phyloP scores from a whole-genome alignment of 73 alveolate genomes.

The Tetrahymena malaccensis region DNA sequence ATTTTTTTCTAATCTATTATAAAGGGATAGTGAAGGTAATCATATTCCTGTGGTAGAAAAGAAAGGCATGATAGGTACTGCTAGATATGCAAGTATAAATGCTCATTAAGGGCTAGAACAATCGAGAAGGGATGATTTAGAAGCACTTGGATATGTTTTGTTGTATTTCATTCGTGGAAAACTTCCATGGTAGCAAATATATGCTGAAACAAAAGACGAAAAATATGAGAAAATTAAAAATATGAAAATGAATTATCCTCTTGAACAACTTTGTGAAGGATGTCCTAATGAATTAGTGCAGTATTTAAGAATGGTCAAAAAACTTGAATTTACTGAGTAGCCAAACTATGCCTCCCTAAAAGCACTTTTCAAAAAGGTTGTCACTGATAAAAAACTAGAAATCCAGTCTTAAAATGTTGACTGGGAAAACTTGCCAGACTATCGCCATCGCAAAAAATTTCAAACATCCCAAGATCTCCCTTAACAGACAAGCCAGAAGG shows the following conservation, averaged over 20 bases:
- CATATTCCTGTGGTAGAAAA: constrained; percentile 57
- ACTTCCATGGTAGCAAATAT: constrained; percentile 60
- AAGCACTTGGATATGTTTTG: constrained; percentile 53
- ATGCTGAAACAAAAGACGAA: constrained; percentile 58
- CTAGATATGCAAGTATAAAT: constrained; percentile 63
- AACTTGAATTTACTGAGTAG: constrained; percentile 64
- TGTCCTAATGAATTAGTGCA: constrained; percentile 61
- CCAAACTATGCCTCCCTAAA: constrained; percentile 43
- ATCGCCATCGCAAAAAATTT: not conserved
- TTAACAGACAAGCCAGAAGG: not conserved
- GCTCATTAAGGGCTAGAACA: constrained; percentile 62
- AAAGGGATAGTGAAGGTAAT: constrained; percentile 60
- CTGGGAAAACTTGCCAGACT: not conserved
- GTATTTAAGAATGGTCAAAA: constrained; percentile 53
- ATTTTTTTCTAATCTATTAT: not conserved
- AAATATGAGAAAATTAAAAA: constrained; percentile 66
- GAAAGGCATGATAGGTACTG: constrained; percentile 69
- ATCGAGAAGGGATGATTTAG: constrained; percentile 73
- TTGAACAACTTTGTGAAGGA: constrained; percentile 64
- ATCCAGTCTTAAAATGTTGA: not conserved
- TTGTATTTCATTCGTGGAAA: constrained; percentile 49
- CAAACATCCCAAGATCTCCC: not conserved
- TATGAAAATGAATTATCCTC: constrained; percentile 61
- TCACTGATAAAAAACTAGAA: not conserved
- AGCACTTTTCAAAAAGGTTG: not conserved